phyloP scores from a whole-genome alignment of 371 early-diverging fungal species.

The Lichtheimia hyalospora region DNA sequence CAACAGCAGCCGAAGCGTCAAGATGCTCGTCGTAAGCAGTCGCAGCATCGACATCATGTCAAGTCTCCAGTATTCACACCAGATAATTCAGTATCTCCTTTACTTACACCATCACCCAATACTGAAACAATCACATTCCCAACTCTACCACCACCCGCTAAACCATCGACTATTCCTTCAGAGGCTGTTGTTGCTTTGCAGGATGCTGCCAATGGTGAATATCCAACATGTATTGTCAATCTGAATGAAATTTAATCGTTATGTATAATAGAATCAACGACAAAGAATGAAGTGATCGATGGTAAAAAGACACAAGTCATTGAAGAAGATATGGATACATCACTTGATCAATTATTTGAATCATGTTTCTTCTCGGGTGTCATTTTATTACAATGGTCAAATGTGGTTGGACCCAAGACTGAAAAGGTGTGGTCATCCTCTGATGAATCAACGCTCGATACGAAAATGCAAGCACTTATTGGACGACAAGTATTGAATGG shows the following conservation, averaged over 20 bases:
- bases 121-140: conserved; percentile 11
- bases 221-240: background rate
- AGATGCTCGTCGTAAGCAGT: conserved; percentile 23
- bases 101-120: conserved; percentile 12
- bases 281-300: background rate
- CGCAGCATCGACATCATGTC: conserved; percentile 31
- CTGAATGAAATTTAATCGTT: background rate
- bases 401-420: conserved; percentile 61
- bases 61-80: conserved; percentile 35
- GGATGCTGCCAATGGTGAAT: conserved; percentile 47
- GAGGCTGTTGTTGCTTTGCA: conserved; percentile 50
- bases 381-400: conserved; percentile 61
- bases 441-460: conserved; percentile 23
- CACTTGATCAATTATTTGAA: conserved; percentile 37
- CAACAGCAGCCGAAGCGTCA: conserved; percentile 2
- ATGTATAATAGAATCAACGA: background rate
- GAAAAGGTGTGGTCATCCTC: conserved; percentile 48
- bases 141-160: conserved; percentile 29
- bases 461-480: conserved; percentile 34
- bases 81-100: conserved; percentile 16
- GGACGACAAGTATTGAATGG: conserved; percentile 64
- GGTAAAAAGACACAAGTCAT: background rate
- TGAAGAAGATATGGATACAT: background rate
- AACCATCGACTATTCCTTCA: conserved; percentile 20
- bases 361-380: conserved; percentile 60